These are phyloP conservation scores for Arthrobotrys sinensis DNA, from an alignment of 2,329 filamentous ascomycete genomes.

Conservation along the genomic window DNA sequence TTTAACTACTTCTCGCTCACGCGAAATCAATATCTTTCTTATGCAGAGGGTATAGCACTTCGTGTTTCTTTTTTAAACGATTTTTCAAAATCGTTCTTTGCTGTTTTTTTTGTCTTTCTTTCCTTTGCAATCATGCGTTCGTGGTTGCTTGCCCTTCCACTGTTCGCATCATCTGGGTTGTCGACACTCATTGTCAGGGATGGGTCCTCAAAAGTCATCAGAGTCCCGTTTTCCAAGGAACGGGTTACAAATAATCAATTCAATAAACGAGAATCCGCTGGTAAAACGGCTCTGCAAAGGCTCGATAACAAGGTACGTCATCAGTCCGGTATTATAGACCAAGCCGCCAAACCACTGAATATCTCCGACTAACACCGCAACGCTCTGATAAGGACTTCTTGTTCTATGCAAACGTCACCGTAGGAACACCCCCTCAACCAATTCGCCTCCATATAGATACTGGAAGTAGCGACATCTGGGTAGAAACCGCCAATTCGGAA, in stretches of 20 bases:
- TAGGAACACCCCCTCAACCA: slow-evolving; percentile 75
- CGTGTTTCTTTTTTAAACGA: slow-evolving; percentile 49
- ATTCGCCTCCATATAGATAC: slow-evolving; percentile 75
- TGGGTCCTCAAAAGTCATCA: slow-evolving; percentile 53
- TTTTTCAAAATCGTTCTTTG: slow-evolving; percentile 38
- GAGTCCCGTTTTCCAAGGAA: slow-evolving; percentile 57
- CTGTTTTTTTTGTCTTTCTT: slow-evolving; percentile 1
- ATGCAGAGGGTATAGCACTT: slow-evolving; percentile 58
- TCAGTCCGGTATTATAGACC: not conserved
- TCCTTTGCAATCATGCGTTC: slow-evolving; percentile 44
- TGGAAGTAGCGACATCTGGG: slow-evolving; percentile 77
- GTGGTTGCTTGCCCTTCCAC: slow-evolving; percentile 43
- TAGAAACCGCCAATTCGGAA: slow-evolving; percentile 65
- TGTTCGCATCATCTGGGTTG: slow-evolving; percentile 47
- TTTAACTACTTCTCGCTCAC: slow-evolving; percentile 29
- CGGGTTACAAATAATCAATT: slow-evolving; percentile 12
- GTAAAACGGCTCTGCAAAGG: slow-evolving; percentile 62
- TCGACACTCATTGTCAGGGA: slow-evolving; percentile 45
- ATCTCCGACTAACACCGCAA: slow-evolving; percentile 43
- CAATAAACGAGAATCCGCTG: slow-evolving; percentile 29
- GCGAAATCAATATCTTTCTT: slow-evolving; percentile 58
- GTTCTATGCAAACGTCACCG: slow-evolving; percentile 73
- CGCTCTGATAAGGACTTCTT: slow-evolving; percentile 62
- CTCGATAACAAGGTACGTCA: slow-evolving; percentile 63
- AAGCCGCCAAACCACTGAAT: slow-evolving; percentile 6